Evolutionary conservation across 768 basidiomycete species (phyloP).

Genomic region (Tubosaeta brunneosetosa): DNA sequence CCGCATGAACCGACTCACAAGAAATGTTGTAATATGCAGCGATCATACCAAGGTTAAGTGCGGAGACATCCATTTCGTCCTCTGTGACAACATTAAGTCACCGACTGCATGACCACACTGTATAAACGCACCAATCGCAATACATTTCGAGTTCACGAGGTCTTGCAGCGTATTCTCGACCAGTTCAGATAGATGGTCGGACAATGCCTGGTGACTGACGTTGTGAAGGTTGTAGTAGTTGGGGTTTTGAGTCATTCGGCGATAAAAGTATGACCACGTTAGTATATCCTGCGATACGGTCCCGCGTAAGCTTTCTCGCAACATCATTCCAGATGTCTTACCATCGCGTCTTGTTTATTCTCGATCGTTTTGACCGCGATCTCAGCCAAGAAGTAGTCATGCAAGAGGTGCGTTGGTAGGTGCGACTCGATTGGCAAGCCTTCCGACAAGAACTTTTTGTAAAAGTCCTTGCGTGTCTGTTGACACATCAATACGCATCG

Average conservation of each 20-base stretch:
- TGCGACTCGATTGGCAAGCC: conserved; percentile 98
- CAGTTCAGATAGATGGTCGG: conserved; percentile 92
- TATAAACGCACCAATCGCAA: conserved; percentile 63
- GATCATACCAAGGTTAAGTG: conserved; percentile 97
- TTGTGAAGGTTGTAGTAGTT: conserved; percentile 94
- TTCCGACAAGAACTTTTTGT: conserved; percentile 96
- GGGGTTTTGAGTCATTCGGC: conserved; percentile 95
- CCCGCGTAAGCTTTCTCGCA: not conserved
- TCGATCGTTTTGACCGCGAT: conserved; percentile 98
- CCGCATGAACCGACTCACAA: conserved; percentile 43
- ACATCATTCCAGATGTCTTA: conserved; percentile 24
- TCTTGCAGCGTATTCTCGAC: conserved; percentile 92
- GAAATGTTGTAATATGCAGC: conserved; percentile 95
- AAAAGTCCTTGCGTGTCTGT: conserved; percentile 96
- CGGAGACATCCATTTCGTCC: conserved; percentile 90
- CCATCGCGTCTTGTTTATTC: conserved; percentile 98
- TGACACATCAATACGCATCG: conserved; percentile 97
- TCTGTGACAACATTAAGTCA: conserved; percentile 33
- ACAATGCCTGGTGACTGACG: conserved; percentile 91
- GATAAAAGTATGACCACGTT: conserved; percentile 98
- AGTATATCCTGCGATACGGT: conserved; percentile 67
- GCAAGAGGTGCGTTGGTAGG: conserved; percentile 81
- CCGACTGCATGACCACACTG: not conserved
- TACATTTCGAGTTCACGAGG: conserved; percentile 92
- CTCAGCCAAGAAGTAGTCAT: conserved; percentile 97